Base-by-base conservation (phyloP, 1,284 basidiomycete genomes). In the Wallemia ichthyophaga region DNA sequence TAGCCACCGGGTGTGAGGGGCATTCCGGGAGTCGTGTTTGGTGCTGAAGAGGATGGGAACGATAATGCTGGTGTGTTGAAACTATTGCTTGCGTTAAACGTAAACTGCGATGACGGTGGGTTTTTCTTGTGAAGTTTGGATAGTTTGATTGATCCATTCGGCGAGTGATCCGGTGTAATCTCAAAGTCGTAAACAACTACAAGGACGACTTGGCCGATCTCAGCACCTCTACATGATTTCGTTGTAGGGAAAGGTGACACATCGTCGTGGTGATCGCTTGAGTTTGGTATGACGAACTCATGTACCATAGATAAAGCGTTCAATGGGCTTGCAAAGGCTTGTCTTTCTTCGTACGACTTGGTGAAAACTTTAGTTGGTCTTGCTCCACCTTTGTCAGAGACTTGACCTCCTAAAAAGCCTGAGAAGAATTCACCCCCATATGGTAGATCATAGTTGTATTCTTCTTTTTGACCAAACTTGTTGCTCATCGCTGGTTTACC, bases 121-220 rank as follows among this genome's bases (percentile, higher is more conserved):
- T 48, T 48, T 48, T 19, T 48, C n/a, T 48, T 48, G 37, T 15
- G 37, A 21, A 48, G 37, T 19, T 48, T 48, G 11, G 37, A 48
- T 21, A 48, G n/a, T 19, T 48, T 21, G n/a, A 48, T 48, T 21
- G 37, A 48, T 5, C 37, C 37, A 15, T 48, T 48, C 11, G 37
- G 37, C 11, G 9, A 21, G n/a, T 48, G 13, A 3, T 56, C 55
- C n/a, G 55, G 25, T 17, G 27, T 19, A 11, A 56, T 56, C 25
- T 56, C 55, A 27, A 56, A 56, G 55, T 56, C 55, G n/a, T 56
- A 56, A 15, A 56, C 55, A 24, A 56, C 55, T 13, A 56, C 55
- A 21, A 56, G 55, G 3, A 56, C 55, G 24, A 56, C 55, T 24
- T 56, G 55, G n/a, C 55, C 55, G n/a, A 56, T 56, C 25, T 56